Conservation (phyloP, 345 rosid genomes). For the Lepidium aucheri region DNA sequence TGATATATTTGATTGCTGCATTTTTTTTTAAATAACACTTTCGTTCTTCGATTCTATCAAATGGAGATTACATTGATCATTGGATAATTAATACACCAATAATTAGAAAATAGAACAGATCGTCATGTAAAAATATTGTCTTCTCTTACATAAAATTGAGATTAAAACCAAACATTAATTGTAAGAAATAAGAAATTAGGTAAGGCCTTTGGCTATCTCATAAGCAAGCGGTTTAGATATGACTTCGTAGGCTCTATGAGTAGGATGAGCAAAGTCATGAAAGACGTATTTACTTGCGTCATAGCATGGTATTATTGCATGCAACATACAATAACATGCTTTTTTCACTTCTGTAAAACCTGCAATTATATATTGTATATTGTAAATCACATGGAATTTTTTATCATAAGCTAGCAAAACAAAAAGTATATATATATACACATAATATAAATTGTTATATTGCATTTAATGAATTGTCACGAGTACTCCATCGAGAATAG, state of each 20-base stretch:
- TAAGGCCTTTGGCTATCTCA: slow-evolving; percentile 19
- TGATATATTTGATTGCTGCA: no score
- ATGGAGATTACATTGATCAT: not conserved
- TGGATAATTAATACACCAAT: not conserved
- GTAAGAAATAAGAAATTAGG: slow-evolving; percentile 3
- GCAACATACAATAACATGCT: slow-evolving; percentile 22
- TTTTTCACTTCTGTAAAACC: slow-evolving; percentile 15
- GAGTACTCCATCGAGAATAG: no score
- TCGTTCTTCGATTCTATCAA: not conserved
- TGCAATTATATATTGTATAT: no score
- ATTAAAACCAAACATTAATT: not conserved
- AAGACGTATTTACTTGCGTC: slow-evolving; percentile 4
- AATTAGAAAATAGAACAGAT: not conserved
- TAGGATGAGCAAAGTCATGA: slow-evolving; percentile 24
- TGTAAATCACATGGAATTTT: no score
- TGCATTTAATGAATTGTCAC: no score
- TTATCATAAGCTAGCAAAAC: no score
- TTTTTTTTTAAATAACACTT: no score
- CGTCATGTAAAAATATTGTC: not conserved
- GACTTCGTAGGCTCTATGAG: slow-evolving; percentile 14
- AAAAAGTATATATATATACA: no score
- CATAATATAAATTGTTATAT: no score
- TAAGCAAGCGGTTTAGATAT: slow-evolving; percentile 21
- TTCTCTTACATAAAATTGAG: not conserved
- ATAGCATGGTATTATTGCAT: slow-evolving; percentile 16